Evolutionary conservation across 495 filamentous ascomycete genomes (phyloP).

Genomic region (Hypomontagnella submonticulosa): DNA sequence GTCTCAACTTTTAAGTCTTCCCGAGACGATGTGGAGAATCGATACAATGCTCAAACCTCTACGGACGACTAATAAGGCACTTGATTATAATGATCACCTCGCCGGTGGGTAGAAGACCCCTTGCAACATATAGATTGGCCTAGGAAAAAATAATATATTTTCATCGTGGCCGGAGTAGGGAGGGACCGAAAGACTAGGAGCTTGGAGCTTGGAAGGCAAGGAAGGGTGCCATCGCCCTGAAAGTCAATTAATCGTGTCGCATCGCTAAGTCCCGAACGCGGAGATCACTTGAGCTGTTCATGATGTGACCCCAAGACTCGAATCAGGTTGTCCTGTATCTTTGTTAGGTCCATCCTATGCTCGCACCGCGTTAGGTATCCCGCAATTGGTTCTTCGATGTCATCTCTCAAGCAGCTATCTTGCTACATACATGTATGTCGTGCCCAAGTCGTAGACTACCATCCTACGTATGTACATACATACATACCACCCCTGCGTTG

Average conservation of each 20-base stretch:
- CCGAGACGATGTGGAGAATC: constrained; percentile 26
- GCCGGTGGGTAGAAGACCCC: constrained; percentile 11
- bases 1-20: constrained; percentile 30
- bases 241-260: constrained; percentile 43
- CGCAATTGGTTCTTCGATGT: constrained; percentile 24
- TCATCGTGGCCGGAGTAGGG: constrained; percentile 14
- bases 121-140: constrained; percentile 28
- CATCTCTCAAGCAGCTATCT: constrained; percentile 24
- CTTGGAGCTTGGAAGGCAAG: constrained; percentile 25
- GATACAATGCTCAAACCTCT: constrained; percentile 11
- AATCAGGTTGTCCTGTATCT: constrained; percentile 27
- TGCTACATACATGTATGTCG: constrained; percentile 8
- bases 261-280: constrained; percentile 46
- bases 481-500: constrained; percentile 31
- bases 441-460: constrained; percentile 21
- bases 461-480: constrained; percentile 9
- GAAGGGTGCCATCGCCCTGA: constrained; percentile 42
- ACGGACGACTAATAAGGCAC: constrained; percentile 15
- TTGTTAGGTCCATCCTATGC: constrained; percentile 14
- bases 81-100: constrained; percentile 23
- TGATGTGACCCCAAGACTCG: constrained; percentile 35
- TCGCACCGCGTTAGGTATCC: constrained; percentile 34
- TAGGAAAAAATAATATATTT: constrained; percentile 13
- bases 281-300: constrained; percentile 46
- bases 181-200: constrained; percentile 22